These are phyloP conservation scores for Eucalyptus caleyi DNA, from an alignment of 345 rosid genomes.

Conservation along the genomic window DNA sequence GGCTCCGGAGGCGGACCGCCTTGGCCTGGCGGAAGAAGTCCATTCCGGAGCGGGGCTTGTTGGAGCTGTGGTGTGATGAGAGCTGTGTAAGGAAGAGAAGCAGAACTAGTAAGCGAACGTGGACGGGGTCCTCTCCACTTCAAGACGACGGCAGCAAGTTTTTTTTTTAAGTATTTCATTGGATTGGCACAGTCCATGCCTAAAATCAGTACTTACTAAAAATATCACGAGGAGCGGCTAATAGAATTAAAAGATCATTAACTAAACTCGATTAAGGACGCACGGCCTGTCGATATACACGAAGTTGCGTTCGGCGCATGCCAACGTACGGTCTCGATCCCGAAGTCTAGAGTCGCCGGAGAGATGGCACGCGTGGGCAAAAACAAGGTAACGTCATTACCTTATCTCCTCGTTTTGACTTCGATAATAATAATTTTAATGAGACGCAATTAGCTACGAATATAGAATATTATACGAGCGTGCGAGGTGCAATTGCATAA, in stretches of 20 bases:
- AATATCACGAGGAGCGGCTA: neutral
- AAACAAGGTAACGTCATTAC: neutral
- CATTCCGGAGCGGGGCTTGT: neutral
- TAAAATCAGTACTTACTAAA: neutral
- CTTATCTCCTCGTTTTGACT: neutral
- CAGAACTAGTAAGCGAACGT: neutral
- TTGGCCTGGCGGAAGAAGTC: slow-evolving; percentile 10
- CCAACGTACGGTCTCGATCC: neutral
- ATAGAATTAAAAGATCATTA: neutral
- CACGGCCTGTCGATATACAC: neutral
- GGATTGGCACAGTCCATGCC: neutral
- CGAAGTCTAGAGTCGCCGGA: neutral
- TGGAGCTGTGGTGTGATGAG: neutral
- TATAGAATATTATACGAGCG: neutral
- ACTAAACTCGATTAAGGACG: neutral
- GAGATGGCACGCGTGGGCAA: neutral
- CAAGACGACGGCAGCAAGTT: neutral
- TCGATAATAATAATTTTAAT: neutral
- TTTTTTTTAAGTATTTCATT: neutral
- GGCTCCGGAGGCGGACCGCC: slow-evolving; percentile 19
- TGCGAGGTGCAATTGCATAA: neutral
- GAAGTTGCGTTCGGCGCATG: neutral
- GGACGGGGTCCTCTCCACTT: neutral
- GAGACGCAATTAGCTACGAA: neutral
- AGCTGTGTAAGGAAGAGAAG: neutral